Evolutionary conservation across 2,329 filamentous ascomycete species (phyloP), one percentile per base, ranked within the genome.

Genomic region (Pseudocercospora macadamiae): DNA sequence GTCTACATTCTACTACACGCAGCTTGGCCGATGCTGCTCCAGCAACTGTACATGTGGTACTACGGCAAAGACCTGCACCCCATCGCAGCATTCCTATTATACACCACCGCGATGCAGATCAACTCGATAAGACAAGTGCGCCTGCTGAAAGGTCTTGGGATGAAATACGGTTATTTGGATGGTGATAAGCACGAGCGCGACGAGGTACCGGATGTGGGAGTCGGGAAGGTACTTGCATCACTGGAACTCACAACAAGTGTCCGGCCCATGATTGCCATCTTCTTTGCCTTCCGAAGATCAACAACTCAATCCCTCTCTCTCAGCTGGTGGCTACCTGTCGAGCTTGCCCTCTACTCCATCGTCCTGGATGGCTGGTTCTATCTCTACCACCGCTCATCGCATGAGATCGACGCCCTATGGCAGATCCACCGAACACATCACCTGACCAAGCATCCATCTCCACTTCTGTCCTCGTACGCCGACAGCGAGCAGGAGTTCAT

Each of bases 341-440:
- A 79, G 34, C 67, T 77, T 4, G 74, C 74, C 0, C 62, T 79
- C 0, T 80, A 80, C 59, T 72, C 71, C 3, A 70, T 79, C 51
- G 66, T 79, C 7, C 70, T 80, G 4, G 77, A 79, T 62, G 77
- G 78, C 48, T 80, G 76, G 75, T 78, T 77, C 64, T 78, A 78
- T 65, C 71, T 73, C 71, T 78, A 78, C 57, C 76, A 78, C 60
- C 73, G 77, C 2, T 44, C 70, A 14, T 78, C 77, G 74, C 77
- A 79, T 58, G 76, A 79, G 53, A 49, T 75, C 14, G 66, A 70
- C 16, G 64, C 57, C 1, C 69, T 79, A 10, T 79, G 77, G 77
- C 71, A 76, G 44, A 79, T 72, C 59, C 77, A 80, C 67, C 74
- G 76, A 51, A 79, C 76, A 0, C 77, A 80, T 54, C 77, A 79